phyloP scores from a whole-genome alignment of 2,329 filamentous ascomycete genomes.

The Penicillium sp. region DNA sequence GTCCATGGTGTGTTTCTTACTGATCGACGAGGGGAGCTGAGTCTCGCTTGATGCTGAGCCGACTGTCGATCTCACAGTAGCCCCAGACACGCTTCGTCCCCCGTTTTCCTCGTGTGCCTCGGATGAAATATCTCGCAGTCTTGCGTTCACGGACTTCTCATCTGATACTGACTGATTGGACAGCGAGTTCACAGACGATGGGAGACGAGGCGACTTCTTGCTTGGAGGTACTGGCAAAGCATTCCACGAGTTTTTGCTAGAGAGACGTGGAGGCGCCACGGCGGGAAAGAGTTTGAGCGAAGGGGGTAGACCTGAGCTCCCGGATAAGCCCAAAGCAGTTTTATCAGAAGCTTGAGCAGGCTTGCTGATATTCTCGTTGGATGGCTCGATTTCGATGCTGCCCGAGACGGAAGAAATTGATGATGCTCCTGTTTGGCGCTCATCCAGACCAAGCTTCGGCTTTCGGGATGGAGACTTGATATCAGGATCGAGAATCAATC shows the following conservation, averaged over 20 bases:
- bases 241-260: slow-evolving; percentile 24
- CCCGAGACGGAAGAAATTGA: slow-evolving; percentile 1
- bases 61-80: not conserved
- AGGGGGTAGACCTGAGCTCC: slow-evolving; percentile 10
- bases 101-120: not conserved
- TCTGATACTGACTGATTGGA: not conserved
- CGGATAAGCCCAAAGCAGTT: slow-evolving; percentile 8
- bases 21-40: not conserved
- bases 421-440: not conserved
- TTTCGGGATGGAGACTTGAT: not conserved
- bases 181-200: not conserved
- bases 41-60: not conserved
- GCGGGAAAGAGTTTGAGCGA: slow-evolving; percentile 32
- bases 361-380: not conserved
- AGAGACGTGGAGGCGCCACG: slow-evolving; percentile 26
- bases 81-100: slow-evolving; percentile 4
- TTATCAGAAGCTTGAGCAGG: slow-evolving; percentile 3
- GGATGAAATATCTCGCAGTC: not conserved
- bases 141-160: not conserved
- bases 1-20: slow-evolving; percentile 1
- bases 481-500: slow-evolving; percentile 1
- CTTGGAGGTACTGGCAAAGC: slow-evolving; percentile 17
- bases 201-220: slow-evolving; percentile 7
- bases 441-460: not conserved
- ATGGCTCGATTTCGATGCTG: slow-evolving; percentile 4